Base-by-base conservation (phyloP, 768 basidiomycete genomes). In the Russula compacta region DNA sequence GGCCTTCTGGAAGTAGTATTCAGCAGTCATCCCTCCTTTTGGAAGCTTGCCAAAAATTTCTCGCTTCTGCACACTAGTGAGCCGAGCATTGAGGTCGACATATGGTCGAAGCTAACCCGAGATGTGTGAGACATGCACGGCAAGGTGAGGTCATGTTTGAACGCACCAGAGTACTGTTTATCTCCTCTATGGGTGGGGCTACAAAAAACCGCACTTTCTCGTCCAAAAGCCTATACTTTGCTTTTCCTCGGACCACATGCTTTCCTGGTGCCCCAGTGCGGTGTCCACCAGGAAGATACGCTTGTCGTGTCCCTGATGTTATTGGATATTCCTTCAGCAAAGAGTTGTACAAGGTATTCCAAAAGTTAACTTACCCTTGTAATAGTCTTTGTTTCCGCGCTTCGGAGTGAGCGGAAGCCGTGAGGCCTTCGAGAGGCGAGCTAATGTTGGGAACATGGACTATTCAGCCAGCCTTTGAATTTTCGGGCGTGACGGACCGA, bases 331-430 rank as follows among this genome's bases (percentile, higher is more conserved):
- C 12, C 47, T 48, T 51, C 32, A 59, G 49, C 15, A 12, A 29
- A 29, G 32, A 6, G 33, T 29, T 29, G 24, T 29, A 58, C 43
- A 17, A 53, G 17, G 8, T 14, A 6, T 38, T 35, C 24, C n/a
- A 17, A 60, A 19, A 6, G 29, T 44, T 9, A 15, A 4, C 24
- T 74, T 7, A 88, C 95, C 95, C 74, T 98, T 98, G 80, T 97
- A 98, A 71, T 80, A 98, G 70, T 99, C 92, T 69, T 98, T 98
- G 76, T 97, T 97, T 15, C 83, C 95, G 50, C 85, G 76, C 72
- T 98, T 98, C 0, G 90, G 78, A 0, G 87, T 93, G 53, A 98
- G 76, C 2, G 93, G 82, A 29, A 83, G 78, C 58, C 95, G 79
- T 0, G 89, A 92, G 21, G 94, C 94, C 70, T 93, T 95, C 36